Evolutionary conservation across 2,329 filamentous ascomycete genomes (phyloP), one percentile per base, ranked within the genome.

Genomic region (Trematosphaeria pertusa): DNA sequence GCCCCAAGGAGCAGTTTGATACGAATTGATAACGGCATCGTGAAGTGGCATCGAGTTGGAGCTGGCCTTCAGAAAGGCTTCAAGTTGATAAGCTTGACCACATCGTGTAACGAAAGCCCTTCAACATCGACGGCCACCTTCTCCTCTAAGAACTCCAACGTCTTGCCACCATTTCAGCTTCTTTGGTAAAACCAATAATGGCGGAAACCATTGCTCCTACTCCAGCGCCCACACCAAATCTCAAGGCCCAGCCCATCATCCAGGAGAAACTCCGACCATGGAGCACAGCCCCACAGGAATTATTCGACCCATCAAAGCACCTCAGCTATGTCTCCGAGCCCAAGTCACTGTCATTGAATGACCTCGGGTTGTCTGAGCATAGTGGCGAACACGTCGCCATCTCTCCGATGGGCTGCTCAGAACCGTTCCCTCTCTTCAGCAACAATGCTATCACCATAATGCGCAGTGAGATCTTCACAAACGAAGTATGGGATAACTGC

Each of bases 351-450:
- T 28, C 24, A 7, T 8, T 28, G 24, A 28, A 7, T 12, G 24
- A 28, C 24, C 24, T 28, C 24, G 24, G 24, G 7, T 12, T 28
- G 8, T 28, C 24, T 28, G 24, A 28, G 24, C 7, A 7, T 28
- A 12, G 24, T 28, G 24, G 24, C 24, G 24, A 28, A 12, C 24
- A 28, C 12, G 24, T 8, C 12, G 24, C 24, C 31, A 34, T 34
- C 31, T 34, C 31, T n/a, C 15, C 31, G 12, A 15, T 17, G 14
- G 31, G 12, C 31, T n/a, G 11, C n/a, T 51, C 50, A 5, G 39
- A 50, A n/a, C 50, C 52, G n/a, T 56, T 56, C 14, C 42, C 46
- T 7, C 42, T 56, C 5, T 54, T 56, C 39, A 48, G 5, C 14
- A 21, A 43, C 24, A 37, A 46, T 8, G 52, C 52, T 10, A 44